Evolutionary conservation across 1,139 yeast species (phyloP).

Genomic region (Candida sp.): DNA sequence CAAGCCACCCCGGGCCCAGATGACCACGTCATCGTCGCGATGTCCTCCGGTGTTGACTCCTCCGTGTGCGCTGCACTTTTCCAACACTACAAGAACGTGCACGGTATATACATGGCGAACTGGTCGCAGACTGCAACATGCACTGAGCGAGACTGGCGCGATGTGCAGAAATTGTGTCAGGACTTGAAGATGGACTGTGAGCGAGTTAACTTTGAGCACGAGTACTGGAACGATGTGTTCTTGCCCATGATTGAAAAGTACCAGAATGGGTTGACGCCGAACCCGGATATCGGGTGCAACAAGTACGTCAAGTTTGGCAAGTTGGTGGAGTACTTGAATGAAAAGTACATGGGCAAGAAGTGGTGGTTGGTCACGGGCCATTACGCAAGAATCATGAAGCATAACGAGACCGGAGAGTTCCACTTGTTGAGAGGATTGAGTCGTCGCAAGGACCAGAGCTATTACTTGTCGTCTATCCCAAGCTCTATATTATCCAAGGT

Average conservation of each 20-base stretch:
- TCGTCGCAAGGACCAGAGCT: slow-evolving; percentile 84
- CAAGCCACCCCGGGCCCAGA: slow-evolving; percentile 51
- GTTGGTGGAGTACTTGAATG: slow-evolving; percentile 57
- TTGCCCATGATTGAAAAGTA: slow-evolving; percentile 87
- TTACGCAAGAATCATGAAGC: slow-evolving; percentile 67
- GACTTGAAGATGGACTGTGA: slow-evolving; percentile 70
- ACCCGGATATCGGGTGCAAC: slow-evolving; percentile 94
- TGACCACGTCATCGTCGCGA: slow-evolving; percentile 79
- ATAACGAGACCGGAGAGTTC: slow-evolving; percentile 27
- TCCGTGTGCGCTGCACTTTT: slow-evolving; percentile 85
- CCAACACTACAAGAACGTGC: slow-evolving; percentile 53
- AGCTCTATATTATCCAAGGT: slow-evolving; percentile 48
- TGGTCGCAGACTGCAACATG: slow-evolving; percentile 83
- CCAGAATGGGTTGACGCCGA: slow-evolving; percentile 80
- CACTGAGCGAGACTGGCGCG: slow-evolving; percentile 88
- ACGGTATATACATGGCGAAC: slow-evolving; percentile 92
- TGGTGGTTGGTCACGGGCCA: slow-evolving; percentile 98
- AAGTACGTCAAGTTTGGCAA: slow-evolving; percentile 85
- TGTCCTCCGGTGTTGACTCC: slow-evolving; percentile 98
- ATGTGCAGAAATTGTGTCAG: slow-evolving; percentile 68
- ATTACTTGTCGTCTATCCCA: slow-evolving; percentile 77
- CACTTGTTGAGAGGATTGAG: slow-evolving; percentile 67
- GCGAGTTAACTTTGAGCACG: slow-evolving; percentile 83
- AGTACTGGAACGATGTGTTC: slow-evolving; percentile 93
- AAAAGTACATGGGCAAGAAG: slow-evolving; percentile 23